Evolutionary conservation across 768 basidiomycete species (phyloP), one percentile per base, ranked within the genome.

Genomic region (Lentinula boryana): DNA sequence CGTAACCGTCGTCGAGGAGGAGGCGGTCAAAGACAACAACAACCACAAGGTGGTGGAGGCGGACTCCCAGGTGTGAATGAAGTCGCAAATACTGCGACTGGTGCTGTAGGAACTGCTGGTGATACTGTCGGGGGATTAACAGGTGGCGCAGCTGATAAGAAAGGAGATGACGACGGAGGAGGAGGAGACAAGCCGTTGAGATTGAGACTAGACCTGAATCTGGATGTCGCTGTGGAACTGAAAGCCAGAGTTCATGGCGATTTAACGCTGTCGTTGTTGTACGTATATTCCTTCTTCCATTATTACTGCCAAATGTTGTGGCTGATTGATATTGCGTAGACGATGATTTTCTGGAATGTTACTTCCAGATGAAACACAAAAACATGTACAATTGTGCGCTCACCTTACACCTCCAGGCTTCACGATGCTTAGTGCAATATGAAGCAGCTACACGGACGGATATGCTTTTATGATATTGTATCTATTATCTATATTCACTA

Each of bases 171-270:
- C 16, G 62, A 38, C 41, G 63, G 41, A 10, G 60, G 49, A n/a
- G 63, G 60, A 21, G 55, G 49, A 53, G 63, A 58, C 33, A 61
- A 54, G 23, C 49, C 48, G 33, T 35, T 59, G 35, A 64, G 62
- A 44, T 41, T 64, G 48, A 57, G 63, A 18, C 52, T 65, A 10
- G 64, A 65, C 46, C 38, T 65, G 13, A 65, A 65, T 35, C 23
- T 63, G 40, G 64, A 63, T 18, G 64, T 61, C 27, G 62, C 63
- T 27, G 60, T 65, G 9, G 56, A 58, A 36, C 36, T 65, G 13
- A 61, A 65, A 44, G 64, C 64, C 16, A 44, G 59, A 18, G 62
- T 65, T 8, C 64, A 65, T 35, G 63, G 63, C 1, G 64, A 65
- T 44, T 31, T 65, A 33, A 64, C 63, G 12, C 61, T 64, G 33